Percentiles rank a stretch among this genome's conserved stretches.
phyloP scores from a whole-genome alignment of 371 early-diverging fungal species.

The Mortierella sp. region DNA sequence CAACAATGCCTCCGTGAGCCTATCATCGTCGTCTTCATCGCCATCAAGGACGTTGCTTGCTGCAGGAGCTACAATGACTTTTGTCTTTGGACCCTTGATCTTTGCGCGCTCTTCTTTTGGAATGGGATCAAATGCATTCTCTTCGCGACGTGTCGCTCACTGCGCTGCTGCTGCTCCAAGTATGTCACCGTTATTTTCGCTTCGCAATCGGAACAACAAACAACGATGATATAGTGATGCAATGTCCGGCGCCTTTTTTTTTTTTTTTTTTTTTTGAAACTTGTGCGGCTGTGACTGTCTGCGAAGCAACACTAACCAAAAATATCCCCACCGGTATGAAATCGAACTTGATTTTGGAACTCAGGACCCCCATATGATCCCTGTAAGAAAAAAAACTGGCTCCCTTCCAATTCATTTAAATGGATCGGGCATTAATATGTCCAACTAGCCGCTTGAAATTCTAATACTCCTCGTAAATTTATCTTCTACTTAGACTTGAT shows the following conservation, averaged over 20 bases:
- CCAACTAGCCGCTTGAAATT: not conserved
- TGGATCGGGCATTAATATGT: not conserved
- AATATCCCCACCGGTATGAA: not conserved
- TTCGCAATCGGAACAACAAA: too few species aligned
- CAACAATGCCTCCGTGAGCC: not conserved
- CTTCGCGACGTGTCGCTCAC: conserved; percentile 8
- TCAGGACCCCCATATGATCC: not conserved
- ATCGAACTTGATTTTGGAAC: not conserved
- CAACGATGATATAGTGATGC: too few species aligned
- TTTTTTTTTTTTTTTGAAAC: too few species aligned
- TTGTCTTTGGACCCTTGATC: conserved; percentile 24
- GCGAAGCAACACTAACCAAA: not conserved
- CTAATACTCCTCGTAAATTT: not conserved
- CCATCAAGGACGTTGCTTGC: conserved; percentile 7
- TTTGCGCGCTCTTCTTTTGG: conserved; percentile 2
- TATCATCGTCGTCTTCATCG: not conserved
- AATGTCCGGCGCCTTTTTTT: too few species aligned
- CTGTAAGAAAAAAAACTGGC: not conserved
- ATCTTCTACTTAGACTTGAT: not conserved
- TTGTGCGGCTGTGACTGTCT: too few species aligned
- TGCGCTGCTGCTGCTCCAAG: conserved; percentile 20
- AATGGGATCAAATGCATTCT: not conserved
- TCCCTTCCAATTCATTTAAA: too few species aligned
- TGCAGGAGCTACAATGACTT: conserved; percentile 18
- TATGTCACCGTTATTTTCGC: not conserved